A percentile compares a stretch with the other conserved stretches of the same genome.
Evolutionary conservation across 169 alveolate genomes (phyloP).

Genomic region (Eimeria brunetti): DNA sequence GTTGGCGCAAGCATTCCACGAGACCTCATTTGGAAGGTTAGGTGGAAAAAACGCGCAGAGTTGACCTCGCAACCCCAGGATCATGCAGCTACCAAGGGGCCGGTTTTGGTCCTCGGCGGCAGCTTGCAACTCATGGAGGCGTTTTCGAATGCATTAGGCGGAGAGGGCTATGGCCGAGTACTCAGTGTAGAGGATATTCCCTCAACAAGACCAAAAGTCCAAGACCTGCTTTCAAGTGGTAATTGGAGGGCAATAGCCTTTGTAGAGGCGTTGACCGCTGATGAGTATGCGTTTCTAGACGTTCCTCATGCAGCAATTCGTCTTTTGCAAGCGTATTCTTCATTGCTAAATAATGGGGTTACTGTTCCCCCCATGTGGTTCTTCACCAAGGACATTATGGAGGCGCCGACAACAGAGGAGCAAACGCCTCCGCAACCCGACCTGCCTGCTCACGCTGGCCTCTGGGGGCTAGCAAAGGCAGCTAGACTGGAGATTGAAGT

Average conservation of each 20-base stretch:
- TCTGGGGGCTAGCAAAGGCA: constrained; percentile 89
- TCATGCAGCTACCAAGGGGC: constrained; percentile 34
- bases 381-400: constrained; percentile 76
- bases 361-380: constrained; percentile 77
- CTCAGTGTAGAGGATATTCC: constrained; percentile 75
- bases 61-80: constrained; percentile 20
- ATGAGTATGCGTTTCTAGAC: constrained; percentile 74
- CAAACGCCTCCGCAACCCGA: constrained; percentile 53
- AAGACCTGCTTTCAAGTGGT: constrained; percentile 60
- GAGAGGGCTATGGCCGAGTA: constrained; percentile 52
- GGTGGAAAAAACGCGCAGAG: constrained; percentile 73
- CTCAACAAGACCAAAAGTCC: constrained; percentile 54
- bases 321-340: constrained; percentile 68
- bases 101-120: constrained; percentile 79
- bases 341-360: constrained; percentile 61
- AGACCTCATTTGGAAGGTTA: constrained; percentile 82
- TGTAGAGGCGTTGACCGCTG: constrained; percentile 81
- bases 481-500: constrained; percentile 83
- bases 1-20: constrained; percentile 82
- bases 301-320: constrained; percentile 76
- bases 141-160: constrained; percentile 63
- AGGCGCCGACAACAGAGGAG: constrained; percentile 3
- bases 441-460: constrained; percentile 86
- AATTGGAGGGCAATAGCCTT: constrained; percentile 68
- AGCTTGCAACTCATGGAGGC: constrained; percentile 73